Base-by-base conservation (phyloP, 73 alveolate genomes). In the Loxodes magnus region DNA sequence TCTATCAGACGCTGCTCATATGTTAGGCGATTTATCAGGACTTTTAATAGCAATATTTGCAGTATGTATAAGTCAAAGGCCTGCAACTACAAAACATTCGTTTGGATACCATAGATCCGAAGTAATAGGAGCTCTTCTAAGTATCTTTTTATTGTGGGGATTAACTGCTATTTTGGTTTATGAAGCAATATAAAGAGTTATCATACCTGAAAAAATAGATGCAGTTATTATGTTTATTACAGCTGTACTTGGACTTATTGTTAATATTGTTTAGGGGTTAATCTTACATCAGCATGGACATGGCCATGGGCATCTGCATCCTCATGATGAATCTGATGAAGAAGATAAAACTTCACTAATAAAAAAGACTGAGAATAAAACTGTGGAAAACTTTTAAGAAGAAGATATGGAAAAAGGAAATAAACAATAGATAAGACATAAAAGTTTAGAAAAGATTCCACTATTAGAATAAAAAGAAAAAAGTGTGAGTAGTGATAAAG, bases 1-100 rank as follows among this genome's bases (percentile, higher is more conserved):
- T 52, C 64, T 92, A 79, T 79, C 96, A 23, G 98, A 92, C 72
- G 93, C 98, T 6, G 96, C 97, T 10, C 98, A 92, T 77, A 53
- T 92, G 60, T 74, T 82, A 26, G 72, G 96, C 33, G 98, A 92
- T 60, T 51, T 92, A 61, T 66, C 84, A 35, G 98, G 97, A 4
- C 87, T 91, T 62, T 43, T 69, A n/a, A 91, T 91, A 56, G 62
- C 94, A 3, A 83, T 91, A 28, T 35, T 71, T 41, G 61, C 96
- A 1, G 59, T 91, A 48, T 64, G 59, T 64, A 67, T 79, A 16
- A 77, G 88, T 35, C 24, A 66, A 27, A 64, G 65, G 42, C 88
- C 93, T 0, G 96, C 98, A 0, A 68, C 88, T 16, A 69, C 74
- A 41, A 41, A 55, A 33, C 52, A 75, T 79, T 62, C 92, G 15